Evolutionary conservation across 768 basidiomycete genomes (phyloP).

Genomic region (Gymnopilus junonius): DNA sequence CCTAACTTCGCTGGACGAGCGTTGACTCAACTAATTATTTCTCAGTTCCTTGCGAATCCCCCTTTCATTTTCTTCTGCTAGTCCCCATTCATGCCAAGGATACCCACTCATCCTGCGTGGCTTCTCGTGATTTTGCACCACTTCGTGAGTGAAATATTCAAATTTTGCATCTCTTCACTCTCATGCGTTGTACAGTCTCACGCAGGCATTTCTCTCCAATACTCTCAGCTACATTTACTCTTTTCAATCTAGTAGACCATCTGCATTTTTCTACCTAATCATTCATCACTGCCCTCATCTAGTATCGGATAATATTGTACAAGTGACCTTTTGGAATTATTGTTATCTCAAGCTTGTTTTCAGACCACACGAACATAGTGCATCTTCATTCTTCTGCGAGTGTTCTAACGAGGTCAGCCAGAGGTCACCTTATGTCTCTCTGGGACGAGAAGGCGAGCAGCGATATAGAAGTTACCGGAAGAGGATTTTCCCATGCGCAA

Average conservation of each 20-base stretch:
- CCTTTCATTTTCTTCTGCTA: constrained; percentile 11
- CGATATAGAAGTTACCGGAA: constrained; percentile 15
- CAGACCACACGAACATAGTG: constrained; percentile 9
- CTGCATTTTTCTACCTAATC: constrained; percentile 23
- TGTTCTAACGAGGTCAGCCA: constrained; percentile 11
- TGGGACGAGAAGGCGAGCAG: constrained; percentile 10
- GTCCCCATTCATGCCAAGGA: constrained; percentile 11
- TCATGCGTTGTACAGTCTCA: constrained; percentile 21
- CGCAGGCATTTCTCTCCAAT: constrained; percentile 17
- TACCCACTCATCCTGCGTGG: constrained; percentile 25
- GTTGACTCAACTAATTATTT: background rate
- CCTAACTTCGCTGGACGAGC: background rate
- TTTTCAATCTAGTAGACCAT: constrained; percentile 27
- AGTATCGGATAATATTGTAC: constrained; percentile 41
- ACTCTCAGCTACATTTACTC: constrained; percentile 15
- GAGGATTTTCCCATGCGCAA: constrained; percentile 26
- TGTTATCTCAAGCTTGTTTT: constrained; percentile 18
- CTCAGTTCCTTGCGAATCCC: background rate
- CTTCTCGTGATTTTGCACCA: constrained; percentile 21
- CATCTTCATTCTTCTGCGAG: constrained; percentile 11
- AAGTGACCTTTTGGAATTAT: constrained; percentile 25
- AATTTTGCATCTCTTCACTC: constrained; percentile 10
- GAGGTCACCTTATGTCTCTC: constrained; percentile 14
- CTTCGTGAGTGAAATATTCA: constrained; percentile 23
- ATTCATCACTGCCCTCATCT: constrained; percentile 31